Evolutionary conservation across 306 rosid species (phyloP).

Genomic region (Pyrus betulifolia): DNA sequence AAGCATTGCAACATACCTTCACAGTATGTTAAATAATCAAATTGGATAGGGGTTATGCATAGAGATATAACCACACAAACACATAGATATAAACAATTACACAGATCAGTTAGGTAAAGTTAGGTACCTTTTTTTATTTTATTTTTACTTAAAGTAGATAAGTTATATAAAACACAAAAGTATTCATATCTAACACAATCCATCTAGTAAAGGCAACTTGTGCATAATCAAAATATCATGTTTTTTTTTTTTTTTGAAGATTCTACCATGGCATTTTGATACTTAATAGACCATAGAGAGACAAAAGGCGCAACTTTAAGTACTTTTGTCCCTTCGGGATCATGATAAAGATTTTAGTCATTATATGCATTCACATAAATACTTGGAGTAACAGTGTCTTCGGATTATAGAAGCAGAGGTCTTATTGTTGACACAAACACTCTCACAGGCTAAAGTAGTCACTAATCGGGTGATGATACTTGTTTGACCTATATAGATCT

Average conservation of each 20-base stretch:
- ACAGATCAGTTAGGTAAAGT: neutral
- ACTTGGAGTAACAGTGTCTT: neutral
- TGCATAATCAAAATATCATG: neutral
- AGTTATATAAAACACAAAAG: neutral
- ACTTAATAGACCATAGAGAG: neutral
- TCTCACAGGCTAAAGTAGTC: neutral
- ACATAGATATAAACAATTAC: neutral
- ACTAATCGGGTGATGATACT: neutral
- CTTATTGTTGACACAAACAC: neutral
- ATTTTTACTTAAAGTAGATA: conserved; percentile 1
- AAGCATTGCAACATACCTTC: conserved; percentile 86
- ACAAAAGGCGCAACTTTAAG: neutral
- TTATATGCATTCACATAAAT: neutral
- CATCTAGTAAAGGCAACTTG: neutral
- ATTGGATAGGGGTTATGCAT: conserved; percentile 16
- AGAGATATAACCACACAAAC: conserved; percentile 8
- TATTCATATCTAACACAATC: neutral
- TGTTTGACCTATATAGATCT: neutral
- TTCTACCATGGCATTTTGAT: neutral
- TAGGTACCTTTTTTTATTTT: neutral
- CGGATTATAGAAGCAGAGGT: neutral
- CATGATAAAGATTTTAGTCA: neutral
- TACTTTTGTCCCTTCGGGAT: no score
- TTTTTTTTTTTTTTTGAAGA: neutral
- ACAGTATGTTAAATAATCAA: conserved; percentile 32